Percentiles rank a stretch among this genome's conserved stretches.
phyloP scores from a whole-genome alignment of 2,329 filamentous ascomycete species.

The Ciborinia camelliae region DNA sequence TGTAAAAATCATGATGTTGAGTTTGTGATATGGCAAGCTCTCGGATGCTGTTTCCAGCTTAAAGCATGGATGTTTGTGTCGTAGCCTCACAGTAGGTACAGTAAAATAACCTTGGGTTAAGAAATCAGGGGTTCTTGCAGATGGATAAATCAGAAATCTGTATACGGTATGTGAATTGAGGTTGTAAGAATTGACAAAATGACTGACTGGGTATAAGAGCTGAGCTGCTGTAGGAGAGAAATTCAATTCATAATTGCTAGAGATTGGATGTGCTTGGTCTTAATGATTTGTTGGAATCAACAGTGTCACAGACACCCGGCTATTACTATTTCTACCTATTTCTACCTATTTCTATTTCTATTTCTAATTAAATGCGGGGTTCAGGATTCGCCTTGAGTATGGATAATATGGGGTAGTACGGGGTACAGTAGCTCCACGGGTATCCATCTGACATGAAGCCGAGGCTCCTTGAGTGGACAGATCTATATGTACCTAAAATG shows the following conservation, averaged over 20 bases:
- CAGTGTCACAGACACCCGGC: no score
- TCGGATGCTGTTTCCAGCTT: no score
- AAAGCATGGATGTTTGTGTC: neutral
- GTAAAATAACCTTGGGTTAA: neutral
- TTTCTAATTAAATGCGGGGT: no score
- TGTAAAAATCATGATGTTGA: slow-evolving; percentile 45
- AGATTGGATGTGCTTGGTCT: neutral
- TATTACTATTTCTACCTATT: no score
- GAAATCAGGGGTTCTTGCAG: neutral
- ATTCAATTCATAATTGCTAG: neutral
- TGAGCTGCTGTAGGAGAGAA: neutral
- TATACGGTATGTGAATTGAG: neutral
- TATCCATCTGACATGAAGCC: no score
- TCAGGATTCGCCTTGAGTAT: no score
- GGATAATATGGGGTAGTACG: no score
- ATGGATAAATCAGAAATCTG: neutral
- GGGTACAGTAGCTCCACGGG: no score
- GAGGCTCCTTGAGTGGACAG: no score
- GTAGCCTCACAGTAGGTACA: no score
- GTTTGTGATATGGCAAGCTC: neutral
- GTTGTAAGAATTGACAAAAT: neutral
- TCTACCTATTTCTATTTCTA: no score
- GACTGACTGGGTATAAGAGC: neutral
- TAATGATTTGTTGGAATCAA: neutral
- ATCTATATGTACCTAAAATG: no score